Percentiles rank a stretch among this genome's conserved stretches.
These are phyloP conservation scores for Pichia membranifaciens DNA, from an alignment of 805 yeast genomes.

Conservation along the genomic window DNA sequence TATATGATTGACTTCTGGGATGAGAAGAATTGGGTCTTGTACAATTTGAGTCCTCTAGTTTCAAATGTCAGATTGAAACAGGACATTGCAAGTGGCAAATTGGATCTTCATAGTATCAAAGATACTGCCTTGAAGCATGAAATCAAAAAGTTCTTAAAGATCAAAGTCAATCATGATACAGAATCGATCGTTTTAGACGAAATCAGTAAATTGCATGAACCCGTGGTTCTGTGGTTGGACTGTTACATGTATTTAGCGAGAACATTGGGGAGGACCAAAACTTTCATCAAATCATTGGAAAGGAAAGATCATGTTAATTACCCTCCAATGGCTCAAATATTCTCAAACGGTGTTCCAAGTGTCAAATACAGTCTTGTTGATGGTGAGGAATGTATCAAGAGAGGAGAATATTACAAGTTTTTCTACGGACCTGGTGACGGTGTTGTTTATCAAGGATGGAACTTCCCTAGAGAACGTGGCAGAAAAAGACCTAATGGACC, in stretches of 20 bases:
- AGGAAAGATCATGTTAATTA: slow-evolving; percentile 45
- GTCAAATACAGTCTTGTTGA: slow-evolving; percentile 72
- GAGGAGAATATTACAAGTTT: slow-evolving; percentile 71
- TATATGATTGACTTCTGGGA: slow-evolving; percentile 63
- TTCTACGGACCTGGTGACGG: slow-evolving; percentile 92
- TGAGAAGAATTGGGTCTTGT: slow-evolving; percentile 72
- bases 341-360: slow-evolving; percentile 79
- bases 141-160: slow-evolving; percentile 6
- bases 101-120: neutral
- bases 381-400: slow-evolving; percentile 53
- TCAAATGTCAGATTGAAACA: slow-evolving; percentile 26
- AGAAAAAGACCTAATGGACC: slow-evolving; percentile 4
- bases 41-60: slow-evolving; percentile 71
- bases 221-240: slow-evolving; percentile 6
- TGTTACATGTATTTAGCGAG: slow-evolving; percentile 52
- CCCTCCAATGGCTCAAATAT: slow-evolving; percentile 81
- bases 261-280: slow-evolving; percentile 54
- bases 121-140: slow-evolving; percentile 1
- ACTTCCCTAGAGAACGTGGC: slow-evolving; percentile 56
- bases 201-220: slow-evolving; percentile 13
- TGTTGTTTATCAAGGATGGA: slow-evolving; percentile 76
- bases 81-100: slow-evolving; percentile 5
- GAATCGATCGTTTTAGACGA: slow-evolving; percentile 8
- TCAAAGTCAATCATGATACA: slow-evolving; percentile 7
- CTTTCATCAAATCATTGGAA: slow-evolving; percentile 51